Evolutionary conservation across 495 filamentous ascomycete species (phyloP), one percentile per base, ranked within the genome.

Genomic region (Bombardia bombarda): DNA sequence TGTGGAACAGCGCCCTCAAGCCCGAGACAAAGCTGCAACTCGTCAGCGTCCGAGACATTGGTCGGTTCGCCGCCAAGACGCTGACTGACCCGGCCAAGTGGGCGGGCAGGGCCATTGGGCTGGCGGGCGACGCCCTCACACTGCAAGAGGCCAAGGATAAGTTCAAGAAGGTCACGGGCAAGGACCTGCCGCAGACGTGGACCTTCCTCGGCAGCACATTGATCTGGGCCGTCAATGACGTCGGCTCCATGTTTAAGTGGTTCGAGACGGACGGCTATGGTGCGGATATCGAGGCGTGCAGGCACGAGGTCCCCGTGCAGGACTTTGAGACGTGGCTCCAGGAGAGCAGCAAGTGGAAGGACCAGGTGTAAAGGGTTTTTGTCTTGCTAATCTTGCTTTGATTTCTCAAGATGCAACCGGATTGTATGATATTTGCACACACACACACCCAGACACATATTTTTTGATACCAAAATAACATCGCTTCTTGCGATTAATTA

Each of bases 241-340:
- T 84, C 14, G 69, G 70, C 0, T 45, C 45, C 2, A 87, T 87
- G 81, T 78, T 84, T 44, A 52, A 54, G 25, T 87, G 72, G 68
- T 85, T 87, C 42, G 62, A 73, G 50, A 68, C 73, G 32, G 66
- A 73, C 35, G 82, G 81, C 1, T 86, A 73, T 49, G 68, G 65
- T 1, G 78, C 68, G 8, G 72, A 86, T 65, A 73, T 88, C 25
- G 41, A 42, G 40, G 70, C 58, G 36, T 46, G 77, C 53, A 75
- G 55, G 62, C 61, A 52, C 39, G 56, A 70, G 42, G 50, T 82
- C 52, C 73, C 74, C 10, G 59, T 84, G 51, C 74, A 78, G 64
- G 60, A 72, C 30, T 78, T 85, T 55, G 73, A 68, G 50, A 60
- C 52, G 6, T 86, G 80, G 78, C 46, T 86, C 51, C 69, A 68